Base-by-base conservation (phyloP, 2,329 filamentous ascomycete species). In the Mollisia scopiformis region DNA sequence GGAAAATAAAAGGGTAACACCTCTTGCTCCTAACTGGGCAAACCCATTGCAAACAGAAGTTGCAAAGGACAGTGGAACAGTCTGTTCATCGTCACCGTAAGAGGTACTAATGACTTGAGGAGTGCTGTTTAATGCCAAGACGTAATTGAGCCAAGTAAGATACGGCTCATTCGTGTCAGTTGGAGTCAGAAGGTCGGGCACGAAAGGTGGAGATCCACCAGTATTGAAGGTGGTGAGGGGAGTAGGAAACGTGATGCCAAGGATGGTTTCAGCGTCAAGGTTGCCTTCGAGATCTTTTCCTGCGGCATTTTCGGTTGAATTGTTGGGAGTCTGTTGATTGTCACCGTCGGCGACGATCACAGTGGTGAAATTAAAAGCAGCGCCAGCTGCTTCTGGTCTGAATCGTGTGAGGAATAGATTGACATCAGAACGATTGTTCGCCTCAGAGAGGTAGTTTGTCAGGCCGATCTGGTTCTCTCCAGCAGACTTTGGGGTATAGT, bases 61-160 rank as follows among this genome's bases (percentile, higher is more conserved):
- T 0, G 84, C 84, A 62, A 86, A 87, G 1, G 76, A 73, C 13
- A 65, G 65, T 1, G 84, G 84, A 0, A 87, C 82, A 0, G 80
- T 78, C 52, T 83, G 77, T 73, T 87, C 85, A 64, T 87, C 81
- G 64, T 87, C 84, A 14, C 79, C 82, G 68, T 87, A 88, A 14
- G 82, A 85, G 21, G 85, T 79, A 50, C 81, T 82, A 13, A 88
- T 76, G 2, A 87, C 80, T 55, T 84, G 82, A 0, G 85, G 85
- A 14, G 86, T 68, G 21, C 78, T 72, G 7, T 74, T 70, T 46
- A 82, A 78, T 0, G 75, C 70, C 1, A 86, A 73, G 13, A 87
- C 71, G 58, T 80, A 78, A 50, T 83, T 75, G 6, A 86, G 74
- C 65, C 84, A 81, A 35, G 82, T 80, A 1, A 86, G 73, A 63